These are phyloP conservation scores for Aspergillus campestris DNA, from an alignment of 495 filamentous ascomycete species.

Conservation along the genomic window DNA sequence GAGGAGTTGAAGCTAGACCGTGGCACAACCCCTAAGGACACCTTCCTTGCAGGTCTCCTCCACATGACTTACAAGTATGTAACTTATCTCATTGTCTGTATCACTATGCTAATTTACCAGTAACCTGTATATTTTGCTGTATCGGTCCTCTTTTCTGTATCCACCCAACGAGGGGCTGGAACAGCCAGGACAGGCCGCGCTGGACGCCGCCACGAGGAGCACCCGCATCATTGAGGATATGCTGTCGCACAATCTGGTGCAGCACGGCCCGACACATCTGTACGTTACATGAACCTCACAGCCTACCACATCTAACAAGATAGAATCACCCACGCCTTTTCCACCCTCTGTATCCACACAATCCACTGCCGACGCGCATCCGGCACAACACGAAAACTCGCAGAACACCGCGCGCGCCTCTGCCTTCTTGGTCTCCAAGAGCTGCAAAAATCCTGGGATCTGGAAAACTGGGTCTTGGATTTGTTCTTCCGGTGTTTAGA, in stretches of 20 bases:
- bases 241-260: slow-evolving; percentile 36
- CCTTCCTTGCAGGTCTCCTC: slow-evolving; percentile 33
- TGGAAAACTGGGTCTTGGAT: slow-evolving; percentile 40
- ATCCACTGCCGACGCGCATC: slow-evolving; percentile 32
- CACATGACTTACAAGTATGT: slow-evolving; percentile 38
- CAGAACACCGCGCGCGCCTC: slow-evolving; percentile 38
- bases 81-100: background rate
- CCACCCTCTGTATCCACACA: slow-evolving; percentile 40
- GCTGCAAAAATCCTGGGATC: slow-evolving; percentile 39
- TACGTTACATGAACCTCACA: slow-evolving; percentile 8
- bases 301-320: background rate
- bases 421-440: slow-evolving; percentile 40
- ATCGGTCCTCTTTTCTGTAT: slow-evolving; percentile 28
- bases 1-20: slow-evolving; percentile 23
- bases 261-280: slow-evolving; percentile 38
- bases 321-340: slow-evolving; percentile 41
- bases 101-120: slow-evolving; percentile 7
- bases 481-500: slow-evolving; percentile 40
- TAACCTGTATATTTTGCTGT: slow-evolving; percentile 33
- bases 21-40: slow-evolving; percentile 16
- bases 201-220: slow-evolving; percentile 36
- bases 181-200: slow-evolving; percentile 23
- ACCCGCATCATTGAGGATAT: slow-evolving; percentile 40
- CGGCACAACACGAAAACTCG: slow-evolving; percentile 31
- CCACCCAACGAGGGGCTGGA: slow-evolving; percentile 8